These are phyloP conservation scores for Beta macrorhiza DNA, from an alignment of 179 eudicot genomes.

Conservation along the genomic window DNA sequence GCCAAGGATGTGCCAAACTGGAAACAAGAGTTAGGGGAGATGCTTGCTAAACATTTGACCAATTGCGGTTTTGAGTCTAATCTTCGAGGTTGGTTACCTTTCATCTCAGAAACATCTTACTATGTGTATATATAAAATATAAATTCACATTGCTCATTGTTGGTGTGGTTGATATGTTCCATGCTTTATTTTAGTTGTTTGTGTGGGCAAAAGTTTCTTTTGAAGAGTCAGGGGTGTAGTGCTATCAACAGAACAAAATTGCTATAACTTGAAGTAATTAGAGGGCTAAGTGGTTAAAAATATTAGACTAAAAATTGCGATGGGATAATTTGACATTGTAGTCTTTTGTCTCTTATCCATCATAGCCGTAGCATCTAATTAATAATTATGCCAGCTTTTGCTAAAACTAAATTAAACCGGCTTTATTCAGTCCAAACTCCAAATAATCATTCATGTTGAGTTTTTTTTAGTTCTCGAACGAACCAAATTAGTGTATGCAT, in stretches of 20 bases:
- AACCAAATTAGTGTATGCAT: neutral
- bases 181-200: conserved; percentile 4
- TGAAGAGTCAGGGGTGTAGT: neutral
- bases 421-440: neutral
- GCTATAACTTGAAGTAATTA: neutral
- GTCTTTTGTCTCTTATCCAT: neutral
- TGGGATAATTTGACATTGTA: neutral
- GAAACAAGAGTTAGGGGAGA: conserved; percentile 72
- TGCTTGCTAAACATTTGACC: conserved; percentile 88
- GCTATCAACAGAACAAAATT: neutral
- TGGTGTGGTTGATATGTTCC: neutral
- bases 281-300: neutral
- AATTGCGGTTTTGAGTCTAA: conserved; percentile 80
- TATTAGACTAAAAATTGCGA: neutral
- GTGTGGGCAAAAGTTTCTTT: neutral
- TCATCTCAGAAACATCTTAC: neutral
- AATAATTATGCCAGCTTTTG: neutral
- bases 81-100: conserved; percentile 60
- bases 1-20: conserved; percentile 75
- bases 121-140: neutral
- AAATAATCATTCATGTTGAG: neutral
- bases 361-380: neutral
- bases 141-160: neutral
- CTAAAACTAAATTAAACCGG: neutral
- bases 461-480: neutral